These are phyloP conservation scores for Arabidopsis lyrata DNA, from an alignment of 441 rosid species.

Conservation along the genomic window DNA sequence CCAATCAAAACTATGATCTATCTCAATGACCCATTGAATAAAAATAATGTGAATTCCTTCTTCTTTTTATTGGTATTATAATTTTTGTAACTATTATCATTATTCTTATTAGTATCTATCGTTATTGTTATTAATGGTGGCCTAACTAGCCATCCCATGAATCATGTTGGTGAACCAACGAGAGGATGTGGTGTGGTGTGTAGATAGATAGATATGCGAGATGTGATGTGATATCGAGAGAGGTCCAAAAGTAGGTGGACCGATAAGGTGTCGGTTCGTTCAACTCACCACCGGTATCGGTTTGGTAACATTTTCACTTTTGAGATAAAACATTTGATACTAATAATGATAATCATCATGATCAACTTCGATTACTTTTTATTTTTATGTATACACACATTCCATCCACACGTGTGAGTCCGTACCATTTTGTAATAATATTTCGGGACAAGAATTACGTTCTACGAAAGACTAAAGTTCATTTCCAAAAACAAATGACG, in stretches of 20 bases:
- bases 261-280: constrained; percentile 24
- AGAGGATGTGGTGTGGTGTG: constrained; percentile 22
- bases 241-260: constrained; percentile 34
- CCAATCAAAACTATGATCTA: too few species aligned
- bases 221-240: constrained; percentile 28
- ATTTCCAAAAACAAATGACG: neutral
- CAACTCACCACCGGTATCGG: constrained; percentile 16
- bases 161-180: constrained; percentile 37
- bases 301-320: constrained; percentile 21
- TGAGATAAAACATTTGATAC: constrained; percentile 10
- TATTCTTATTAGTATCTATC: too few species aligned
- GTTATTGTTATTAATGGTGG: neutral
- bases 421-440: constrained; percentile 25
- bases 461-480: neutral
- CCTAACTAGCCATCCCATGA: constrained; percentile 27
- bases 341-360: neutral
- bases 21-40: too few species aligned
- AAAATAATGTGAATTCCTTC: too few species aligned
- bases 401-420: constrained; percentile 12
- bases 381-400: neutral
- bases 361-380: constrained; percentile 16
- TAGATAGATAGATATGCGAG: neutral
- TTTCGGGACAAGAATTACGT: neutral
- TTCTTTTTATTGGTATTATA: too few species aligned
- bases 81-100: too few species aligned